Evolutionary conservation across 805 yeast species (phyloP), one percentile per base, ranked within the genome.

Genomic region (Lipomyces orientalis): DNA sequence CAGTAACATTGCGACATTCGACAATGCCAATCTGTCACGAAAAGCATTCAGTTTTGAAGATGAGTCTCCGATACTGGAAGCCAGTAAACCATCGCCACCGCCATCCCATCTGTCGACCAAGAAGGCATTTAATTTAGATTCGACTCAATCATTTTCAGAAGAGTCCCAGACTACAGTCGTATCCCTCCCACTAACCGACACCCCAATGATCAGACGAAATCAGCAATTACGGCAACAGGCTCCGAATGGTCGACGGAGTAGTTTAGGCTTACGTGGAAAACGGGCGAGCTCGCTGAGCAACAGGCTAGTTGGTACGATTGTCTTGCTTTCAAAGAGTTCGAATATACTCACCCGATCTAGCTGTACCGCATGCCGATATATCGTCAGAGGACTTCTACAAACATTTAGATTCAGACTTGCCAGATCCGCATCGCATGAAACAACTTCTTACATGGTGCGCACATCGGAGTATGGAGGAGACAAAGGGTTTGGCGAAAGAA

Each of bases 351-450:
- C 29, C 29, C 12, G 2, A n/a, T 56, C 34, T 81, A 1, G 90
- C 88, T 0, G 84, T 83, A 37, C 93, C 93, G 1, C 93, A 90
- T 75, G 80, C 82, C 0, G 87, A 86, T 58, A 85, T 90, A 0
- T 82, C 86, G 0, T 72, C 78, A 9, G 87, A 87, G 62, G 73
- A 71, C 25, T 86, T 86, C 73, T 86, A 84, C 75, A 89, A 88
- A 73, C 87, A 87, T 73, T 76, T 90, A 39, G 90, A 89, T 70
- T 76, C 80, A 4, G 83, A 84, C 46, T 72, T 88, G 52, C 90
- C 94, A 0, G 93, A 87, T 60, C 92, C 93, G 1, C 89, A 88
- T 72, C 82, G 87, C 69, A 87, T 90, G 89, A 81, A 89, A 69
- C 92, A 89, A 73, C 75, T 90, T 34, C 75, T 90, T 58, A 80